Evolutionary conservation across 352 stramenopile species (phyloP), one percentile per base, ranked within the genome.

Genomic region (Phytopythium kandeliae): DNA sequence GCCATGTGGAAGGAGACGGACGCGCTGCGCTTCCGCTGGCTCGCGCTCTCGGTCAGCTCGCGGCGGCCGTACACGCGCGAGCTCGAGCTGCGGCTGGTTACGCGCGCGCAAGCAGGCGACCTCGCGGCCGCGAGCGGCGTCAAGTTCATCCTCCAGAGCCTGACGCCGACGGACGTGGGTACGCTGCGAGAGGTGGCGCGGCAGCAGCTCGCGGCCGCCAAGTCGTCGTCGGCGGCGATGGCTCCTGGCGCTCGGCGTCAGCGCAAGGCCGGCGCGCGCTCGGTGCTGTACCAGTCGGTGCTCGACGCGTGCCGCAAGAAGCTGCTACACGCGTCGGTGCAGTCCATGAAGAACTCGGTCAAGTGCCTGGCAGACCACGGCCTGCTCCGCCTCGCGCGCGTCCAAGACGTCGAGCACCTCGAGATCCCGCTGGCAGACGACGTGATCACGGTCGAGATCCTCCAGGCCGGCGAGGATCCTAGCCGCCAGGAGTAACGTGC

Each of bases 301-400:
- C 81, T 76, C 46, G 58, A 74, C 16, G 64, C 64, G 38, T 81
- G 71, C 41, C 62, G 63, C 43, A 79, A 78, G 54, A 74, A 71
- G n/a, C 40, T 86, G 22, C 41, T 86, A 17, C 69, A 84, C 50
- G 55, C 62, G 24, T 74, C 69, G 9, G 63, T 70, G 16, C 58
- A 74, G 37, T 65, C 74, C n/a, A 72, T 86, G 61, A 81, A 82
- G 57, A 81, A 81, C 54, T 85, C 74, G 24, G 52, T 85, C 49
- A 80, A 80, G 46, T 79, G 69, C 28, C 64, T 85, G 6, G 63
- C 79, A 58, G 74, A 84, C 21, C 74, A 86, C 65, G 69, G 74
- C 4, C 48, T 86, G 24, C 50, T 86, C 21, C 63, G 67, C 35
- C 55, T 67, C 35, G 51, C 57, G 38, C 67, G 70, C 37, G 48